Evolutionary conservation across 2,329 filamentous ascomycete genomes (phyloP).

Genomic region (Mollisia scopiformis): DNA sequence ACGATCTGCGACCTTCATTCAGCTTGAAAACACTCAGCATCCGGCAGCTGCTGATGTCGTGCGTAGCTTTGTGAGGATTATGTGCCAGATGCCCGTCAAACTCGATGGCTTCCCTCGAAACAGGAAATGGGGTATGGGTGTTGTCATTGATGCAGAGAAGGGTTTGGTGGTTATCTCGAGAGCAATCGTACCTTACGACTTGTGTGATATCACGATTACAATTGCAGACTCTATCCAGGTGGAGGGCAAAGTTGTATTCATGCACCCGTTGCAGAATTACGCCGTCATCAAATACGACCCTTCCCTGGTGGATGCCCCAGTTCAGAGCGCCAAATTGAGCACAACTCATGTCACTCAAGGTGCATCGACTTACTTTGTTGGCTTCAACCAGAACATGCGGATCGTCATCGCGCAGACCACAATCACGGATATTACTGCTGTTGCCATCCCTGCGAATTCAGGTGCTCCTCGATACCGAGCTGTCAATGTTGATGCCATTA

Average conservation of each 20-base stretch:
- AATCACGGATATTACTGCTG: conserved; percentile 96
- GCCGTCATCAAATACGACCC: conserved; percentile 95
- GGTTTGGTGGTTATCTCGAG: conserved; percentile 92
- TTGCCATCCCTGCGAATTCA: conserved; percentile 92
- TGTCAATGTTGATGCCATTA: conserved; percentile 95
- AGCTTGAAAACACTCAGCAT: conserved; percentile 85
- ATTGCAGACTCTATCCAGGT: conserved; percentile 97
- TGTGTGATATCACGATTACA: conserved; percentile 94
- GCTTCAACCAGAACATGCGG: conserved; percentile 95
- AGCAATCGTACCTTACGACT: conserved; percentile 92
- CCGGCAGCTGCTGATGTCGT: conserved; percentile 92
- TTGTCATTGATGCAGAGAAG: conserved; percentile 97
- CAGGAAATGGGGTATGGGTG: conserved; percentile 89
- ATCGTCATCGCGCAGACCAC: conserved; percentile 93
- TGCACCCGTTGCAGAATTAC: conserved; percentile 97
- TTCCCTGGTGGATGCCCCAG: conserved; percentile 87
- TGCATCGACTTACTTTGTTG: conserved; percentile 92
- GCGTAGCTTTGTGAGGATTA: conserved; percentile 90
- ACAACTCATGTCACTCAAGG: conserved; percentile 86
- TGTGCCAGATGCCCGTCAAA: conserved; percentile 92
- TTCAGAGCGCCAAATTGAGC: conserved; percentile 85
- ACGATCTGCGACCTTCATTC: conserved; percentile 86
- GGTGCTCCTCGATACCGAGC: conserved; percentile 91
- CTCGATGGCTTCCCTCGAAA: conserved; percentile 97
- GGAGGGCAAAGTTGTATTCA: conserved; percentile 90